These are phyloP conservation scores for Pythium utonaiense DNA, from an alignment of 352 stramenopile genomes.

Conservation along the genomic window DNA sequence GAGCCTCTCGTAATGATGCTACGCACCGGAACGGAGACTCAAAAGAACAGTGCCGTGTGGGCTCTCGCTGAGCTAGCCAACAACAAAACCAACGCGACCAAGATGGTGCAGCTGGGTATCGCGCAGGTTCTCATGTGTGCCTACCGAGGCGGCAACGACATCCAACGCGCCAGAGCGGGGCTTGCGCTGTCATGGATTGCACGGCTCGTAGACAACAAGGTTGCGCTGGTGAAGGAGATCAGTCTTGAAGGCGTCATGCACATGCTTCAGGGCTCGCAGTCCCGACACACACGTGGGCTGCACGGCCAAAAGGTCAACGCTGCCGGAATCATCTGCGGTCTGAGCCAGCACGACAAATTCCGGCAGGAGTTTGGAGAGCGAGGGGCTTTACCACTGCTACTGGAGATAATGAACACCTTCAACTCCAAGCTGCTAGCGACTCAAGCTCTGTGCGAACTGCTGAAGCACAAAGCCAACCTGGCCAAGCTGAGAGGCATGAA, in stretches of 20 bases:
- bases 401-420: too few relatives aligned
- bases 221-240: constrained; percentile 5
- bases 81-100: constrained; percentile 7
- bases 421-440: too few relatives aligned
- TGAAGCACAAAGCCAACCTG: too few relatives aligned
- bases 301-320: constrained; percentile 3
- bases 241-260: not conserved
- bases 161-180: constrained; percentile 6
- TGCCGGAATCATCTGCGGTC: constrained; percentile 4
- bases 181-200: constrained; percentile 6
- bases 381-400: too few relatives aligned
- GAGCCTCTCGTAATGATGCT: constrained; percentile 8
- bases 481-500: too few relatives aligned
- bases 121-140: not conserved
- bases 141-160: constrained; percentile 9
- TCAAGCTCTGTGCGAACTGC: too few relatives aligned
- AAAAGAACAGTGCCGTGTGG: constrained; percentile 18
- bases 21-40: constrained; percentile 1
- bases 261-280: too few relatives aligned
- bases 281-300: not conserved
- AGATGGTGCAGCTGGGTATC: not conserved
- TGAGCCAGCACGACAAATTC: too few relatives aligned
- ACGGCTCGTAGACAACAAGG: not conserved
- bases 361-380: too few relatives aligned
- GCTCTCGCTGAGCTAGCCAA: constrained; percentile 12